Conservation (phyloP, 1,284 basidiomycete species). For the Coniophora puteana region DNA sequence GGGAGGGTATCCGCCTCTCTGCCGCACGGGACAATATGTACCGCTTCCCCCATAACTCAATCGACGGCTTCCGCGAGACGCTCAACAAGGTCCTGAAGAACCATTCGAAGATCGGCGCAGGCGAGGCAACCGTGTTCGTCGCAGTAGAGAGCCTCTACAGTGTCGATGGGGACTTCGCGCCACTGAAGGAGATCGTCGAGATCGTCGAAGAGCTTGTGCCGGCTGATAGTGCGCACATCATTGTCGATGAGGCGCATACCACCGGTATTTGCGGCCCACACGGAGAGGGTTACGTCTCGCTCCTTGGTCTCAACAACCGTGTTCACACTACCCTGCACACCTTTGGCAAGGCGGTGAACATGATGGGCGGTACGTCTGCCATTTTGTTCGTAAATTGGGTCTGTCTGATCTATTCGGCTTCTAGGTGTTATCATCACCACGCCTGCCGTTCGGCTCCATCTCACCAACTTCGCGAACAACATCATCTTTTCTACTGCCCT, state of each 20-base stretch:
- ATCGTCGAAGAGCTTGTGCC: slow-evolving; percentile 32
- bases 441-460: slow-evolving; percentile 42
- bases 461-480: slow-evolving; percentile 61
- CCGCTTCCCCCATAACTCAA: slow-evolving; percentile 46
- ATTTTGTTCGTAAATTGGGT: too few relatives aligned
- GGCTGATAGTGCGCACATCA: slow-evolving; percentile 27
- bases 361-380: slow-evolving; percentile 66
- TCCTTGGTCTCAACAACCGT: slow-evolving; percentile 32
- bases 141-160: slow-evolving; percentile 59
- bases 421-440: slow-evolving; percentile 50
- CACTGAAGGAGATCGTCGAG: slow-evolving; percentile 39
- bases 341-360: slow-evolving; percentile 53
- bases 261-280: slow-evolving; percentile 44
- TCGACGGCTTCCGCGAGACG: slow-evolving; percentile 20
- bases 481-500: slow-evolving; percentile 53
- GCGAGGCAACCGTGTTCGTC: slow-evolving; percentile 39
- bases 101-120: slow-evolving; percentile 16
- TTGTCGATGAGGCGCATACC: slow-evolving; percentile 58
- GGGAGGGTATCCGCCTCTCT: slow-evolving; percentile 51
- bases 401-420: slow-evolving; percentile 1
- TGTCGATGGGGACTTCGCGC: slow-evolving; percentile 65
- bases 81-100: slow-evolving; percentile 24
- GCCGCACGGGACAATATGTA: slow-evolving; percentile 29
- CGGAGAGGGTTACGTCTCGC: slow-evolving; percentile 35
- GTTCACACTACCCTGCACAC: slow-evolving; percentile 47